Base-by-base conservation (phyloP, 1,139 yeast genomes). In the Pichiaceae sp. region DNA sequence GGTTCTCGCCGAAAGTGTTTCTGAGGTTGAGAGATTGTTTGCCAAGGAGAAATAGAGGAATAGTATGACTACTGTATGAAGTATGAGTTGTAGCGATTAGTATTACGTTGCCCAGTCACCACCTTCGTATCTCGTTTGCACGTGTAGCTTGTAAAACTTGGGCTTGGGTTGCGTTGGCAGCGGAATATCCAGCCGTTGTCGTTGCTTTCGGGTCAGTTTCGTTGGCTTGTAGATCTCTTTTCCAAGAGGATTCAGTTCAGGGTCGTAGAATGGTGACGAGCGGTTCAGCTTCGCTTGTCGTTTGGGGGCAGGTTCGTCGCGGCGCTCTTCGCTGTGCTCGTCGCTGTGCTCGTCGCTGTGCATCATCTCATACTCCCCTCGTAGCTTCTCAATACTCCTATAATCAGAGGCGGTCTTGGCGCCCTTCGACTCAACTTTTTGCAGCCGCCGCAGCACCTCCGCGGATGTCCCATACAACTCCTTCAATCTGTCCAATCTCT, bases 1-100 rank as follows among this genome's bases (percentile, higher is more conserved):
- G 66, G 82, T 86, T 44, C 81, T 91, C 64, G 74, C 78, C 59
- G 96, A 91, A 72, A 78, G 96, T 52, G 81, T 91, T 54, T 71
- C 84, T 57, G 97, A 91, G 57, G 74, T 89, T 57, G 98, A 91
- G 75, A 81, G 76, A 65, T 70, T 87, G 62, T 86, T 89, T 55
- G 58, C 60, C 38, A 56, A 56, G 48, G 55, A 54, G 46, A 52
- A 54, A 50, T 56, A 49, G 41, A 21, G 11, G 12, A 8, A 21
- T 12, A 8, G 8, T 21, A 8, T 12, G 25, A 8, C 25, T 12
- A 21, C 25, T 21, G 12, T 29, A 29, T 29, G n/a, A 15, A 18
- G 12, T 29, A 15, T 18, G 31, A 29, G 12, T 29, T 17, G 19
- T 14, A 12, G n/a, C 12, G 16, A 29, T 6, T 6, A 15, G 5